Base-by-base conservation (phyloP, 805 yeast species). In the Candida lessepsii region DNA sequence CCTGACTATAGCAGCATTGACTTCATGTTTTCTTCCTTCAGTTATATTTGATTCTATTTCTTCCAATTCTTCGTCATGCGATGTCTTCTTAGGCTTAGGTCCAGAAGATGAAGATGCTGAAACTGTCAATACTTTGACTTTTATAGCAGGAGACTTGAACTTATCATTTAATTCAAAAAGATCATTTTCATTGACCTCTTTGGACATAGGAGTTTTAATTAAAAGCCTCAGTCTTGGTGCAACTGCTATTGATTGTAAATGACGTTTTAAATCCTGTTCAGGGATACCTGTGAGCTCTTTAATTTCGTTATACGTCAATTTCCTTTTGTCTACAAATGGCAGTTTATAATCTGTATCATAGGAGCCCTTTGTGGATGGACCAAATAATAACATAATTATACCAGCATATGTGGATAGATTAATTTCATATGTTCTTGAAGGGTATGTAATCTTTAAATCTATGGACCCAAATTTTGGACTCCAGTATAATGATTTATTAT, bases 1-100 rank as follows among this genome's bases (percentile, higher is more conserved):
- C 37, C 96, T 71, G 4, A 89, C 95, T 41, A 89, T 75, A 0
- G 95, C 93, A 1, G 96, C 96, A 55, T 86, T 93, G 2, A 84
- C 67, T 52, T 82, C 86, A 40, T 73, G 71, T 43, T 78, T 71
- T 42, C 96, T 70, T 4, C 87, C 79, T 49, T 76, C 82, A 28
- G 73, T 72, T 21, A 87, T 67, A 26, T 69, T 63, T n/a, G 71
- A 71, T 56, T 80, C 63, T 0, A 86, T 82, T 39, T 71, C 72
- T 13, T 64, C 62, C 9, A 74, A 60, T 48, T 81, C 86, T 11
- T 65, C 62, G 26, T 78, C 83, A 33, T 71, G 71, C 45, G 78
- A 87, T 1, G 56, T 41, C 27, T 47, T 75, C 27, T 42, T 45
- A 2, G 62, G 55, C 38, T 69, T 73, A 3, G 49, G 36, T 1